phyloP scores from a whole-genome alignment of 768 basidiomycete genomes.

The Jaapia argillacea region DNA sequence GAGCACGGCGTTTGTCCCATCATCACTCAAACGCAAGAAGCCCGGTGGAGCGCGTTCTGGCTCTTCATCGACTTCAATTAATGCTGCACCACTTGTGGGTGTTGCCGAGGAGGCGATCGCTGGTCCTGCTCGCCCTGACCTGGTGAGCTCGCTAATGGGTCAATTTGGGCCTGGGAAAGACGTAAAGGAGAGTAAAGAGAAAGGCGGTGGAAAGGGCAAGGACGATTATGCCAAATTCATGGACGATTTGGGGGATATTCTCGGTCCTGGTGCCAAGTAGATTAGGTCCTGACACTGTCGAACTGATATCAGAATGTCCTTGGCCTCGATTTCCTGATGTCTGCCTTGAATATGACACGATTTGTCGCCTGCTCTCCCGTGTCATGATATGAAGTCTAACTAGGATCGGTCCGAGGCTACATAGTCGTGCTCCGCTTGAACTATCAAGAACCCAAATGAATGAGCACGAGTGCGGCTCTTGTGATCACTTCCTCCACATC shows the following conservation, averaged over 20 bases:
- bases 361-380: too few relatives aligned
- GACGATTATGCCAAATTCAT: constrained; percentile 73
- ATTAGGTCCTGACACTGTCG: too few relatives aligned
- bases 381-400: too few relatives aligned
- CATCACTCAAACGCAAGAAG: constrained; percentile 71
- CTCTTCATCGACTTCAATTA: constrained; percentile 32
- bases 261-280: too few relatives aligned
- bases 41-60: constrained; percentile 19
- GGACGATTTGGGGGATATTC: constrained; percentile 64
- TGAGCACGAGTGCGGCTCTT: too few relatives aligned
- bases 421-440: too few relatives aligned
- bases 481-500: too few relatives aligned
- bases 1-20: constrained; percentile 84
- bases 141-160: constrained; percentile 49
- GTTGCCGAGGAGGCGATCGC: constrained; percentile 17
- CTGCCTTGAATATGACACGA: too few relatives aligned
- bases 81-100: constrained; percentile 54
- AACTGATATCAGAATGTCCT: too few relatives aligned
- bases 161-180: constrained; percentile 37
- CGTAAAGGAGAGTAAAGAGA: constrained; percentile 9
- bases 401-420: too few relatives aligned
- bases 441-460: too few relatives aligned
- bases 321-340: too few relatives aligned
- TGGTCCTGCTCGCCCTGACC: constrained; percentile 46
- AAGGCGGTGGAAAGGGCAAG: constrained; percentile 30